Evolutionary conservation across 352 stramenopile species (phyloP).

Genomic region (Globisporangium cylindrosporum): DNA sequence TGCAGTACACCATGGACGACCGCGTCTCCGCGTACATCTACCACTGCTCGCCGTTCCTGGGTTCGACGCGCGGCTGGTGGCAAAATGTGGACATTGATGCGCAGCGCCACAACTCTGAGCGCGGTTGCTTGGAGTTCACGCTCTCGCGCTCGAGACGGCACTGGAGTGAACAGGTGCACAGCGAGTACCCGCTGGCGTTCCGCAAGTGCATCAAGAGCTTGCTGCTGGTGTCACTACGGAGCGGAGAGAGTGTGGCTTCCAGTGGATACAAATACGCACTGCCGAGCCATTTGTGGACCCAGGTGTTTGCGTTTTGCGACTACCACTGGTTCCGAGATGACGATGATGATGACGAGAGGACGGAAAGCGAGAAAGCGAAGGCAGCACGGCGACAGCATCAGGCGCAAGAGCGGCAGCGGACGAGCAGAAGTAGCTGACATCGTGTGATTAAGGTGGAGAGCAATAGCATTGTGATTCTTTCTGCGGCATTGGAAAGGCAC

Average conservation of each 20-base stretch:
- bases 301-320: slow-evolving; percentile 42
- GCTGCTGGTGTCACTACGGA: slow-evolving; percentile 28
- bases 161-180: slow-evolving; percentile 41
- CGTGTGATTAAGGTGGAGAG: neutral
- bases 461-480: neutral
- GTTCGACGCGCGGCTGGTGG: slow-evolving; percentile 48
- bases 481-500: neutral
- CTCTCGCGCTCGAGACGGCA: slow-evolving; percentile 27
- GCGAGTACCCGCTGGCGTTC: slow-evolving; percentile 38
- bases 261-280: neutral
- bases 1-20: slow-evolving; percentile 51
- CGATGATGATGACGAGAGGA: neutral
- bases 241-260: neutral
- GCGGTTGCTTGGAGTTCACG: slow-evolving; percentile 37
- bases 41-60: slow-evolving; percentile 32
- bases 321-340: slow-evolving; percentile 38
- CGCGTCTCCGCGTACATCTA: slow-evolving; percentile 59
- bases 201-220: slow-evolving; percentile 36
- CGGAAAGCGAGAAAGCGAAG: neutral
- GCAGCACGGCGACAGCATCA: neutral
- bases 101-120: slow-evolving; percentile 21
- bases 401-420: neutral
- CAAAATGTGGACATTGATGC: slow-evolving; percentile 40
- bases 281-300: slow-evolving; percentile 26
- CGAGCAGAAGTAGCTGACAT: neutral